Conservation (phyloP, 2,329 filamentous ascomycete species). For the Xylariaceae sp. region DNA sequence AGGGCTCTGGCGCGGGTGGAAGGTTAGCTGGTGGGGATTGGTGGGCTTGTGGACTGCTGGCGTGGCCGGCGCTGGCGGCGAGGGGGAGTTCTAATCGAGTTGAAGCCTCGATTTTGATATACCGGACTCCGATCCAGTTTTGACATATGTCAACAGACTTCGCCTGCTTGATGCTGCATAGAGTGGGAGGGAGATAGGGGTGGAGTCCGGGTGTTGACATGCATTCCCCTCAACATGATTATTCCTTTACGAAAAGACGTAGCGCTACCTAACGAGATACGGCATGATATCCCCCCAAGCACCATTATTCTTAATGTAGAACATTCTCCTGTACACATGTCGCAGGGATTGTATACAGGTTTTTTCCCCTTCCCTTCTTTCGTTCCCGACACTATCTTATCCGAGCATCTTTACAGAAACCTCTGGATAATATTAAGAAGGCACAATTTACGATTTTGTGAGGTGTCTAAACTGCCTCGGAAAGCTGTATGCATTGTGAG, state of each 20-base stretch:
- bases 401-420: too few relatives aligned
- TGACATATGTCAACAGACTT: background rate
- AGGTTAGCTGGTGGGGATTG: constrained; percentile 76
- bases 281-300: constrained; percentile 47
- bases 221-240: constrained; percentile 14
- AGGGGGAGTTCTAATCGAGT: constrained; percentile 56
- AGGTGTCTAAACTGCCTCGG: too few relatives aligned
- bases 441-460: too few relatives aligned
- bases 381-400: too few relatives aligned
- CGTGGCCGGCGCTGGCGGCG: constrained; percentile 62
- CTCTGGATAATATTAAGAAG: too few relatives aligned
- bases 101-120: background rate
- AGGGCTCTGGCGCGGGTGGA: constrained; percentile 74
- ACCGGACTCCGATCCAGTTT: too few relatives aligned
- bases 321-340: constrained; percentile 10
- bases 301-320: constrained; percentile 30
- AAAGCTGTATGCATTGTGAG: too few relatives aligned
- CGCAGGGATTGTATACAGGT: too few relatives aligned
- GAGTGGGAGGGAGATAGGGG: constrained; percentile 4
- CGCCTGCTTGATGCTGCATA: background rate
- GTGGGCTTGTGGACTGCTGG: constrained; percentile 74
- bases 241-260: constrained; percentile 2
- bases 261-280: constrained; percentile 40
- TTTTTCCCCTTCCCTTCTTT: constrained; percentile 4
- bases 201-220: constrained; percentile 16